phyloP scores from a whole-genome alignment of 371 early-diverging fungal species.

The Chytridium lagenaria region DNA sequence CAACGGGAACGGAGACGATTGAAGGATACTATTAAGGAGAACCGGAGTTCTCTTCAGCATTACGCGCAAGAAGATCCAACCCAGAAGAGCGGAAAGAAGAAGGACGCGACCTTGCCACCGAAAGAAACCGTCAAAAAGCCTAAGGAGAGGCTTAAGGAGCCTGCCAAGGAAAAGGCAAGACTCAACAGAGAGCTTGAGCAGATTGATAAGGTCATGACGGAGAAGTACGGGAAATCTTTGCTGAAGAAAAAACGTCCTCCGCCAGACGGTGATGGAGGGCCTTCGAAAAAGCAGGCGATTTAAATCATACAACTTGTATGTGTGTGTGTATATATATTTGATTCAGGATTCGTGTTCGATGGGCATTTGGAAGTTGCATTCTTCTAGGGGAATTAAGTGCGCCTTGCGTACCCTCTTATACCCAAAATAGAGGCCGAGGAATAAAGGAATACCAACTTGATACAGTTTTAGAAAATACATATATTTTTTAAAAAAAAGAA shows the following conservation, averaged over 20 bases:
- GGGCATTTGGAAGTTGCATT: conserved; percentile 47
- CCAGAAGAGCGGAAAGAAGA: conserved; percentile 57
- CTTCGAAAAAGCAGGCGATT: neutral
- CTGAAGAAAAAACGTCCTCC: conserved; percentile 6
- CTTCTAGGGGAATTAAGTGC: conserved; percentile 44
- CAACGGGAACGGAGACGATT: conserved; percentile 66
- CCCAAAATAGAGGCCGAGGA: conserved; percentile 47
- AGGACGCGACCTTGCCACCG: conserved; percentile 26
- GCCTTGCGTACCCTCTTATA: conserved; percentile 47
- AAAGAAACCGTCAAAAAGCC: too few species aligned
- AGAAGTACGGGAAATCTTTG: conserved; percentile 44
- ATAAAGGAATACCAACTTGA: conserved; percentile 58
- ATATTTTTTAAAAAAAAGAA: conserved; percentile 44
- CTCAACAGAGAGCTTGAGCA: conserved; percentile 50
- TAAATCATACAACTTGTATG: too few species aligned
- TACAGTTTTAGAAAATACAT: conserved; percentile 41
- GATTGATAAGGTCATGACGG: conserved; percentile 49
- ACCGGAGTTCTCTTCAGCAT: conserved; percentile 73
- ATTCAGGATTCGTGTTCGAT: too few species aligned
- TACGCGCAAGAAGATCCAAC: conserved; percentile 74
- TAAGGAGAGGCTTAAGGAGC: neutral
- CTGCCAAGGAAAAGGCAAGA: conserved; percentile 32
- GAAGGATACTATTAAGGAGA: conserved; percentile 73
- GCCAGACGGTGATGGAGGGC: neutral
- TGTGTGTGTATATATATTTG: too few species aligned